phyloP scores from a whole-genome alignment of 257 asterid species.

The Leptodermis oblonga region DNA sequence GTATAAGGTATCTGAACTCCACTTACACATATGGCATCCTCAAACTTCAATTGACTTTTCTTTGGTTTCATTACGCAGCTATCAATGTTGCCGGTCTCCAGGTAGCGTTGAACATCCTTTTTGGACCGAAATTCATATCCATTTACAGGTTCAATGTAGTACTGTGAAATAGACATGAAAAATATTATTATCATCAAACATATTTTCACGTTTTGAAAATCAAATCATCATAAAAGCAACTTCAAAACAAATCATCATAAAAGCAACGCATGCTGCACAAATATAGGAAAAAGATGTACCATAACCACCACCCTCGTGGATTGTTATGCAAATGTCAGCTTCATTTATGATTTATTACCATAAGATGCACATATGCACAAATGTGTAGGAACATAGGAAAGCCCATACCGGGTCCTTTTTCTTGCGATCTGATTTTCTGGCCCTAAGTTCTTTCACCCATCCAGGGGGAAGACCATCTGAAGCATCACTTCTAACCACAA shows the following conservation, averaged over 20 bases:
- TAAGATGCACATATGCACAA: neutral
- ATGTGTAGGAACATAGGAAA: neutral
- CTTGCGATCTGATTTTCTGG: conserved; percentile 36
- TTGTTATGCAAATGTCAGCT: neutral
- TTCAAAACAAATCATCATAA: too few relatives aligned
- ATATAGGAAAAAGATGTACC: neutral
- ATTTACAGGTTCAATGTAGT: conserved; percentile 52
- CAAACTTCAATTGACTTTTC: conserved; percentile 21
- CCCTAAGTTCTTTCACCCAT: conserved; percentile 57
- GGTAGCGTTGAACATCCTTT: conserved; percentile 56
- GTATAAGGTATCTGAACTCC: neutral
- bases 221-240: neutral
- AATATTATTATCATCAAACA: neutral
- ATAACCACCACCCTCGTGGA: neutral
- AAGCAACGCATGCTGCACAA: neutral
- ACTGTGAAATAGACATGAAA: conserved; percentile 37
- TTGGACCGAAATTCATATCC: conserved; percentile 62
- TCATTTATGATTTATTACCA: neutral
- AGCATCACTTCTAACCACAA: conserved; percentile 17
- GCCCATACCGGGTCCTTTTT: conserved; percentile 54
- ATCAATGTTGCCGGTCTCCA: conserved; percentile 45
- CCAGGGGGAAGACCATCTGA: conserved; percentile 62
- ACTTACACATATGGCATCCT: conserved; percentile 31
- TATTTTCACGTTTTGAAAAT: neutral
- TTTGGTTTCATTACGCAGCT: conserved; percentile 44